Conservation (phyloP, 1,284 basidiomycete genomes). For the Papiliotrema terrestris region DNA sequence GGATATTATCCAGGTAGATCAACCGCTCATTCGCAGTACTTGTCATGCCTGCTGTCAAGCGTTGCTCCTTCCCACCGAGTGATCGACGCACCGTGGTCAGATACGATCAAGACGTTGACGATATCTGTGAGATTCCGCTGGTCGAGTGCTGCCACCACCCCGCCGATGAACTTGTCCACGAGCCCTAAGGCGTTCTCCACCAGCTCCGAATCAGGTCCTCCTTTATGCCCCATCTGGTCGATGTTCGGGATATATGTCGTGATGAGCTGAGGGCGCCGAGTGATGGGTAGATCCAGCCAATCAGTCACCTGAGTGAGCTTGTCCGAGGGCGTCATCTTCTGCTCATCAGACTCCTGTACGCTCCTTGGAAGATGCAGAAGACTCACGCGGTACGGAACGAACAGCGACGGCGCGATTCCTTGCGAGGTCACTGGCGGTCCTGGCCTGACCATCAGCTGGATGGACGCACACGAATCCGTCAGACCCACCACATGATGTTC, state of each 20-base stretch:
- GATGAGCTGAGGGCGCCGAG: constrained; percentile 70
- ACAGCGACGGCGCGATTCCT: constrained; percentile 67
- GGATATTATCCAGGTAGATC: constrained; percentile 76
- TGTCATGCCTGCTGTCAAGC: constrained; percentile 60
- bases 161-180: constrained; percentile 72
- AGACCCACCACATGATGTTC: constrained; percentile 79
- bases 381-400: constrained; percentile 67
- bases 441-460: constrained; percentile 58
- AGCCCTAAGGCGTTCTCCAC: constrained; percentile 66
- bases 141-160: constrained; percentile 61
- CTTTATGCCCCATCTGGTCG: constrained; percentile 61
- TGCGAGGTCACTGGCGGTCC: constrained; percentile 68
- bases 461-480: not conserved
- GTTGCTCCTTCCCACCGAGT: not conserved
- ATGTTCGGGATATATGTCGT: constrained; percentile 58
- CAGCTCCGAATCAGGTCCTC: constrained; percentile 67
- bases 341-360: not conserved
- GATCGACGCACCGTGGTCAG: constrained; percentile 65
- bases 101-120: constrained; percentile 83
- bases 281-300: constrained; percentile 72
- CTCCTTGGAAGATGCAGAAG: too few species aligned
- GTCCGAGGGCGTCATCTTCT: constrained; percentile 13
- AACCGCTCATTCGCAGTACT: constrained; percentile 71
- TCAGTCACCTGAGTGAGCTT: constrained; percentile 70
- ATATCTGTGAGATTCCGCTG: constrained; percentile 74